These are phyloP conservation scores for Venturia oleaginea DNA, from an alignment of 2,329 filamentous ascomycete genomes.

Conservation along the genomic window DNA sequence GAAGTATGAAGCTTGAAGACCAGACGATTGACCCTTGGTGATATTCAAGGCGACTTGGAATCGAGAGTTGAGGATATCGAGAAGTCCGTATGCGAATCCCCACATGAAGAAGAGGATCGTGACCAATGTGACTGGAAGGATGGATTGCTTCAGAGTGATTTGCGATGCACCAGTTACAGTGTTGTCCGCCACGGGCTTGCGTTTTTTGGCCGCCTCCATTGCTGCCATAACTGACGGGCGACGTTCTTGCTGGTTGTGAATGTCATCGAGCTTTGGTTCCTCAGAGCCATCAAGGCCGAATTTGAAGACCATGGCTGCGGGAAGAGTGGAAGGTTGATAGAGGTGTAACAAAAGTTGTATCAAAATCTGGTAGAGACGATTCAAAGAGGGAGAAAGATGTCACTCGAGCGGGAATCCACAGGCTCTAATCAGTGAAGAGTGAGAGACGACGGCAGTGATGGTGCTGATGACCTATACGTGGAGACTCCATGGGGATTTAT, in stretches of 20 bases:
- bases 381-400: background rate
- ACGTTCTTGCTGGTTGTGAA: constrained; percentile 28
- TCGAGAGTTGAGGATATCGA: constrained; percentile 36
- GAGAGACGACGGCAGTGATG: background rate
- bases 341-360: background rate
- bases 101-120: constrained; percentile 44
- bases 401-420: background rate
- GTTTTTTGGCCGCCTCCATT: constrained; percentile 23
- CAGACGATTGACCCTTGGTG: constrained; percentile 47
- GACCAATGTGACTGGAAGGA: constrained; percentile 40
- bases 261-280: constrained; percentile 27
- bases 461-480: background rate
- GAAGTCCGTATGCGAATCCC: constrained; percentile 38
- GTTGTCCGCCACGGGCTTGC: constrained; percentile 28
- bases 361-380: background rate
- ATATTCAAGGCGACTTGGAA: constrained; percentile 35
- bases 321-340: background rate
- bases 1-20: constrained; percentile 57
- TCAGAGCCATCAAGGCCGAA: constrained; percentile 21
- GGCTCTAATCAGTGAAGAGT: background rate
- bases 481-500: background rate
- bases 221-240: constrained; percentile 28
- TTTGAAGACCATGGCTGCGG: constrained; percentile 15
- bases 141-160: constrained; percentile 36
- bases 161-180: constrained; percentile 28